Percentiles rank a stretch among this genome's conserved stretches.
Evolutionary conservation across 2,329 filamentous ascomycete genomes (phyloP).

Genomic region (Fusarium sp.): DNA sequence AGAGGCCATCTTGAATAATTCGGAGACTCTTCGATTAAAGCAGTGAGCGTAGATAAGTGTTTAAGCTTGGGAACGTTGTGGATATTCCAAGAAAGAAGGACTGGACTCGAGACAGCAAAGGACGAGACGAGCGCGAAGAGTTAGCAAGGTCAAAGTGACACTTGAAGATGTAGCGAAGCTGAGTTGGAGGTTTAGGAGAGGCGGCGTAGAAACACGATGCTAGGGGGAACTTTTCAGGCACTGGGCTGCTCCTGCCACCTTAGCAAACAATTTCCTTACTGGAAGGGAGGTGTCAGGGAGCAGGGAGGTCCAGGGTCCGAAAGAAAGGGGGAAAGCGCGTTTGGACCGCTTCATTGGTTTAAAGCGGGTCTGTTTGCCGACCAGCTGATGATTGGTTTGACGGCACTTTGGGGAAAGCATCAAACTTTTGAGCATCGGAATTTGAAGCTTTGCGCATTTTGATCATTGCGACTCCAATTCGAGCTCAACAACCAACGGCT

Average conservation of each 20-base stretch:
- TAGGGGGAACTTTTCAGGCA: constrained; percentile 58
- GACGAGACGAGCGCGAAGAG: constrained; percentile 40
- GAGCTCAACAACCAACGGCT: constrained; percentile 32
- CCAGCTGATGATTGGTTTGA: constrained; percentile 51
- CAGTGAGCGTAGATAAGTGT: constrained; percentile 49
- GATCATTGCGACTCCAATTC: constrained; percentile 40
- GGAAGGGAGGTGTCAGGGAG: constrained; percentile 52
- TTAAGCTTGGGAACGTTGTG: constrained; percentile 45
- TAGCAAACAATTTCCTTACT: constrained; percentile 64
- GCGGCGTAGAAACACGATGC: constrained; percentile 47
- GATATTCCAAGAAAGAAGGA: constrained; percentile 51
- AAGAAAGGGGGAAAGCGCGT: constrained; percentile 60
- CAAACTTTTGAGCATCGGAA: constrained; percentile 51
- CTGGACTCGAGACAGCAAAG: constrained; percentile 34
- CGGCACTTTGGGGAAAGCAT: constrained; percentile 43
- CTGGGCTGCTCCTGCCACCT: constrained; percentile 56
- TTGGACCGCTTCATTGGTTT: constrained; percentile 51
- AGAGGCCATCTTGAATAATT: constrained; percentile 62
- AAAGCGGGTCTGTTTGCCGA: constrained; percentile 47
- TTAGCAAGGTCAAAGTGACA: constrained; percentile 45
- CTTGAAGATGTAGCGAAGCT: constrained; percentile 46
- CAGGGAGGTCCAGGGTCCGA: constrained; percentile 54
- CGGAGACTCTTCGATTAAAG: constrained; percentile 48
- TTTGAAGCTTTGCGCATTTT: constrained; percentile 43
- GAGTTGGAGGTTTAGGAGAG: constrained; percentile 50